These are phyloP conservation scores for Salix dunnii DNA, from an alignment of 345 rosid genomes.

Conservation along the genomic window DNA sequence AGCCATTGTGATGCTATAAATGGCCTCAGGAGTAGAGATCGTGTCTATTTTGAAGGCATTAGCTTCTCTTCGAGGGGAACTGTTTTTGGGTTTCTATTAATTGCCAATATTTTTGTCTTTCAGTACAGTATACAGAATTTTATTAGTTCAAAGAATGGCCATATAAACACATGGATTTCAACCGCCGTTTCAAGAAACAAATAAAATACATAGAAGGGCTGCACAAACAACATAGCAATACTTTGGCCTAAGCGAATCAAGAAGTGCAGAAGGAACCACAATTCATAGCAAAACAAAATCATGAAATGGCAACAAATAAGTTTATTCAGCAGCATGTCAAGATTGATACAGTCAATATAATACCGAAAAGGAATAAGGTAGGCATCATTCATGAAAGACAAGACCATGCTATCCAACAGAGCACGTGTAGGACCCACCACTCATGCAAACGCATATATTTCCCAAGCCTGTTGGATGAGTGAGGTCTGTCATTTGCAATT, in stretches of 20 bases:
- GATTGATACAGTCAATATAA: not conserved
- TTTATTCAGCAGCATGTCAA: not conserved
- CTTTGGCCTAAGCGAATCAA: not conserved
- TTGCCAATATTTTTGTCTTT: not conserved
- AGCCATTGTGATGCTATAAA: too few relatives aligned
- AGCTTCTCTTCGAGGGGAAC: not conserved
- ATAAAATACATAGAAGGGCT: too few relatives aligned
- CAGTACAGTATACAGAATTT: not conserved
- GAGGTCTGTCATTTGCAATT: not conserved
- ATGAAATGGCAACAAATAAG: not conserved
- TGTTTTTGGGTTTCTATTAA: not conserved
- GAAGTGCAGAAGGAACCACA: not conserved
- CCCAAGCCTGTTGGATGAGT: not conserved
- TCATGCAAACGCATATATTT: not conserved
- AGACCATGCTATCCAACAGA: too few relatives aligned
- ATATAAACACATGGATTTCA: not conserved
- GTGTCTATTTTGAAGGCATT: not conserved
- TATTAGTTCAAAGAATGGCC: not conserved
- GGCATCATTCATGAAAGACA: too few relatives aligned
- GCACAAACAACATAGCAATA: not conserved
- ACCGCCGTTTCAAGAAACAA: not conserved
- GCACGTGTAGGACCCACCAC: not conserved
- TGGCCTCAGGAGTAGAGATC: too few relatives aligned
- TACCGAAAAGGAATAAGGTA: too few relatives aligned
- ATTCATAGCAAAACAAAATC: not conserved